Evolutionary conservation across 148 eudicot species (phyloP).

Genomic region (Arctostaphylos glauca): DNA sequence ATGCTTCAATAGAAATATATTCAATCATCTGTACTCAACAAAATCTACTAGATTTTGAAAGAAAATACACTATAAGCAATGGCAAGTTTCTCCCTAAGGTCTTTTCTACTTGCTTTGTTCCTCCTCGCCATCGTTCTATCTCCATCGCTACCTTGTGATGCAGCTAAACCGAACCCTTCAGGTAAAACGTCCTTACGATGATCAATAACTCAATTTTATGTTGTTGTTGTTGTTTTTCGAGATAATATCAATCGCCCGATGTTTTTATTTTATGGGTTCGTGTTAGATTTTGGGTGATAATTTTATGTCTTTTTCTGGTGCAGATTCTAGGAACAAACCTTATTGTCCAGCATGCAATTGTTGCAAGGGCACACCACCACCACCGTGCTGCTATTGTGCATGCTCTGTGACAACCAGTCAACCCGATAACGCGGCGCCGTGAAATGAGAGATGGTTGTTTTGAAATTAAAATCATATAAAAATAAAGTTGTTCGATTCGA

Average conservation of each 20-base stretch:
- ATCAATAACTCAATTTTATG: no score
- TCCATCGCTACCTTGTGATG: not conserved
- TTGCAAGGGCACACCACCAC: slow-evolving; percentile 17
- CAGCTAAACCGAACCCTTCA: not conserved
- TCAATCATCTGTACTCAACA: not conserved
- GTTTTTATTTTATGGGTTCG: not conserved
- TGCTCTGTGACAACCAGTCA: not conserved
- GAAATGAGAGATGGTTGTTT: not conserved
- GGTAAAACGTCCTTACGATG: not conserved
- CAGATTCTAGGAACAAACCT: slow-evolving; percentile 13
- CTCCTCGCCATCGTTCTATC: not conserved
- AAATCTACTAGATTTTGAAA: not conserved
- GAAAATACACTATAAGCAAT: not conserved
- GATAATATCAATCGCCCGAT: not conserved
- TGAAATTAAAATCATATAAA: not conserved
- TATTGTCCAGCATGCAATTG: slow-evolving; percentile 31
- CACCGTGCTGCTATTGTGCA: slow-evolving; percentile 14
- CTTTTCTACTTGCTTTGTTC: not conserved
- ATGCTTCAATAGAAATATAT: not conserved
- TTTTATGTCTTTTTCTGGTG: not conserved
- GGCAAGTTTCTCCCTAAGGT: slow-evolving; percentile 13
- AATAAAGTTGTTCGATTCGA: not conserved
- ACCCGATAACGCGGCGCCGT: not conserved
- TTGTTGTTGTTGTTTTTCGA: no score
- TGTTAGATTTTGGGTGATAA: not conserved